Evolutionary conservation across 176 grass and related monocot species (phyloP).

Genomic region (Paspalum notatum): DNA sequence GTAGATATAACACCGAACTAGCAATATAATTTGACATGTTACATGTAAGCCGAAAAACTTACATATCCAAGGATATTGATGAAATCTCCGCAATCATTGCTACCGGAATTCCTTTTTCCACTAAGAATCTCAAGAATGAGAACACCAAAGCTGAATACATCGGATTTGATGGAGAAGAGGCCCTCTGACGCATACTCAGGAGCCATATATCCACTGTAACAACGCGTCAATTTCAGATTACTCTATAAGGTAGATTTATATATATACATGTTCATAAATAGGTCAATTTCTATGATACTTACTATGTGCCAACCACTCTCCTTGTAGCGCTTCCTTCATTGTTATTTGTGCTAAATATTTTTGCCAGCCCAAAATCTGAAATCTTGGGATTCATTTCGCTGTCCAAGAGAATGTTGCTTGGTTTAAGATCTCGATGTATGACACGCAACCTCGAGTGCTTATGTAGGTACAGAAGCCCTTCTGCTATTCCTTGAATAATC

Average conservation of each 20-base stretch:
- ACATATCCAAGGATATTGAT: conserved; percentile 36
- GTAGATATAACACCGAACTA: background rate
- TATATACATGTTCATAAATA: background rate
- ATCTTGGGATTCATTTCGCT: conserved; percentile 44
- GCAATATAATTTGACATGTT: background rate
- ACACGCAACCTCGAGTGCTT: conserved; percentile 52
- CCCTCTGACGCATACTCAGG: conserved; percentile 26
- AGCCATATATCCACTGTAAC: conserved; percentile 39
- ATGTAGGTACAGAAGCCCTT: conserved; percentile 58
- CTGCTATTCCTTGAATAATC: conserved; percentile 46
- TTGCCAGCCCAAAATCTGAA: conserved; percentile 53
- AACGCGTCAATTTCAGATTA: background rate
- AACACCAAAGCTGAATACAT: conserved; percentile 30
- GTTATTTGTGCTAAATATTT: conserved; percentile 52
- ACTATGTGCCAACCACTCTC: conserved; percentile 43
- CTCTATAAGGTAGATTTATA: background rate
- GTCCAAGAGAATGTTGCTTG: conserved; percentile 56
- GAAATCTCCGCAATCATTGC: conserved; percentile 11
- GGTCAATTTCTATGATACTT: background rate
- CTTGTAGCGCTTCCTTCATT: conserved; percentile 36
- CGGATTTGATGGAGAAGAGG: conserved; percentile 13
- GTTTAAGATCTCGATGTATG: conserved; percentile 61
- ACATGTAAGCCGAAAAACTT: background rate
- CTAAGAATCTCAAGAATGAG: conserved; percentile 33
- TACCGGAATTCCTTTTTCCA: conserved; percentile 9